These are phyloP conservation scores for Mariannaea elegans DNA, from an alignment of 2,329 filamentous ascomycete species.

Conservation along the genomic window DNA sequence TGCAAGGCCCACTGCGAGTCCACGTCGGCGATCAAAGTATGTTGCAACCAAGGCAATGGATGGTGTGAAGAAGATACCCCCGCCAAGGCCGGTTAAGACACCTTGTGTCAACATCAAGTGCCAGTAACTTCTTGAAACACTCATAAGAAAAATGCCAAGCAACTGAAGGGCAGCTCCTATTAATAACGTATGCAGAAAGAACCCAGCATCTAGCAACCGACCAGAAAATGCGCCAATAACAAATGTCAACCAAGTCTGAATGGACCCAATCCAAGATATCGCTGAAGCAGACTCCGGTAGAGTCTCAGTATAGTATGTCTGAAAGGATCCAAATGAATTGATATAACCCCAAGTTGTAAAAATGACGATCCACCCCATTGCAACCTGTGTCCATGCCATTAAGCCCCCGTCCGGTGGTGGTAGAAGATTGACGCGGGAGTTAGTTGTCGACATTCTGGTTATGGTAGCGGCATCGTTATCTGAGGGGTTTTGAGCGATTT, in stretches of 20 bases:
- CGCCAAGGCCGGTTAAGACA: constrained; percentile 60
- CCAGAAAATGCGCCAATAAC: constrained; percentile 55
- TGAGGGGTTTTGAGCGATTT: neutral
- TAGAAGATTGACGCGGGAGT: constrained; percentile 11
- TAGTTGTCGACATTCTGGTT: constrained; percentile 7
- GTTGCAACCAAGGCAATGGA: constrained; percentile 66
- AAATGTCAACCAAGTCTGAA: constrained; percentile 55
- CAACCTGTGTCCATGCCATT: constrained; percentile 49
- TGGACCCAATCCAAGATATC: constrained; percentile 58
- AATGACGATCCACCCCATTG: constrained; percentile 51
- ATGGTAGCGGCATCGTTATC: constrained; percentile 1
- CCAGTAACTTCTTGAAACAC: constrained; percentile 54
- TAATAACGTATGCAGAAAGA: constrained; percentile 50
- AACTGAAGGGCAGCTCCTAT: constrained; percentile 50
- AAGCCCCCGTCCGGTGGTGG: constrained; percentile 41
- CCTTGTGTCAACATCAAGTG: constrained; percentile 61
- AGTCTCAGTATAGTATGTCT: constrained; percentile 50
- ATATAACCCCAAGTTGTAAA: constrained; percentile 56
- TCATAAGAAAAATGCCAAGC: constrained; percentile 56
- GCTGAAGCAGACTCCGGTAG: constrained; percentile 45
- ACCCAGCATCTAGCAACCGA: constrained; percentile 54
- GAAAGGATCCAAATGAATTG: constrained; percentile 56
- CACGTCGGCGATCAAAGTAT: constrained; percentile 64
- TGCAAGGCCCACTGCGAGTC: constrained; percentile 65
- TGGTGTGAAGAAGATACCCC: constrained; percentile 64